These are phyloP conservation scores for Aquilaria malaccensis DNA, from an alignment of 345 rosid genomes.

Conservation along the genomic window DNA sequence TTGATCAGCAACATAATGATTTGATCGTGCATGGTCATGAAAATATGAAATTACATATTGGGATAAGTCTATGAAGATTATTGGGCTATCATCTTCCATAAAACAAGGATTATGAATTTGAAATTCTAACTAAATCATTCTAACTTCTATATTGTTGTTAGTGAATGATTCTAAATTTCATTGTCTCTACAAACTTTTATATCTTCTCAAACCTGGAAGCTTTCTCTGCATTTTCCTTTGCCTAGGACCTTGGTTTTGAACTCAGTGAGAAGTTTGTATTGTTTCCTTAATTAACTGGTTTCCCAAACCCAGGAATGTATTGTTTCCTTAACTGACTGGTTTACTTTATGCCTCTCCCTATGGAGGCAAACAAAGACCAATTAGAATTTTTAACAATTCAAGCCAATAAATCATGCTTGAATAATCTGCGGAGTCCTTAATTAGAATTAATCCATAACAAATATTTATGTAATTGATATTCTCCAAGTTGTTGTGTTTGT, in stretches of 20 bases:
- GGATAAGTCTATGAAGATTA: no score
- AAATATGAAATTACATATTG: no score
- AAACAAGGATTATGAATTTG: no score
- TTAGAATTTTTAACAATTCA: no score
- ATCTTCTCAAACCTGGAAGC: conserved; percentile 57
- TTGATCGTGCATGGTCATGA: no score
- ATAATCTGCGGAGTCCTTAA: no score
- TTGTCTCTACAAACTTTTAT: conserved; percentile 30
- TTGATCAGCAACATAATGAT: no score
- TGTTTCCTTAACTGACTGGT: not conserved
- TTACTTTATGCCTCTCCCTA: no score
- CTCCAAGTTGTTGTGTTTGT: not conserved
- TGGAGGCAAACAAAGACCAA: no score
- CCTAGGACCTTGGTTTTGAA: conserved; percentile 30
- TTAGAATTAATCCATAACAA: no score
- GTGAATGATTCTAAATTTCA: not conserved
- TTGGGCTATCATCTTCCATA: no score
- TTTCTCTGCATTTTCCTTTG: conserved; percentile 46
- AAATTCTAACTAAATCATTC: not conserved
- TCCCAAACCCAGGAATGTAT: conserved; percentile 65
- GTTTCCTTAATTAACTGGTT: conserved; percentile 19
- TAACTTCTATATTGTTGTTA: conserved; percentile 13
- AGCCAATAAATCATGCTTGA: no score
- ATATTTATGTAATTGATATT: conserved; percentile 1
- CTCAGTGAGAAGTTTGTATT: conserved; percentile 32